These are phyloP conservation scores for Aureobasidium melanogenum DNA, from an alignment of 2,329 filamentous ascomycete genomes.

Conservation along the genomic window DNA sequence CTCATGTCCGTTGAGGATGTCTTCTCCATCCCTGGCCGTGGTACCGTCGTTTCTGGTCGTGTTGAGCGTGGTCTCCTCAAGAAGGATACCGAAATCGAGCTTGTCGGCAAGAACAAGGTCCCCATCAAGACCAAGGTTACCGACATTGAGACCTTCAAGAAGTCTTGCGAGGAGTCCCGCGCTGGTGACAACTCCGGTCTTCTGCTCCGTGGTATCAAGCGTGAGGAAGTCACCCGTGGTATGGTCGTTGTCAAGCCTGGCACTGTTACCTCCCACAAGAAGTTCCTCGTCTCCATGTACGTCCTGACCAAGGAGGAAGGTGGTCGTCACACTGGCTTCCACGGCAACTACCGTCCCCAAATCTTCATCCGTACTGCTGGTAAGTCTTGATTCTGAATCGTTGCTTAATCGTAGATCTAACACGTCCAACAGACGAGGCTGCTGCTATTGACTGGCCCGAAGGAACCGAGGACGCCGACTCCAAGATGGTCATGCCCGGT, in stretches of 20 bases:
- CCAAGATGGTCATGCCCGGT: constrained; percentile 90
- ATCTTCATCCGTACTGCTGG: constrained; percentile 91
- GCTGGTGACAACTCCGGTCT: constrained; percentile 98
- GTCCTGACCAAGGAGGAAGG: constrained; percentile 96
- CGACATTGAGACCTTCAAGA: constrained; percentile 99
- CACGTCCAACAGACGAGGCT: constrained; percentile 44
- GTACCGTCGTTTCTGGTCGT: constrained; percentile 92
- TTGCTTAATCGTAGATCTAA: neutral
- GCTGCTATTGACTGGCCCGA: constrained; percentile 81
- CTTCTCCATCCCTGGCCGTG: constrained; percentile 62
- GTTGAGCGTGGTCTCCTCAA: constrained; percentile 93
- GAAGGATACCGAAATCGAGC: constrained; percentile 89
- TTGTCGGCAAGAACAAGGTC: constrained; percentile 74
- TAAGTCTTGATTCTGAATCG: constrained; percentile 40
- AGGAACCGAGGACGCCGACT: constrained; percentile 59
- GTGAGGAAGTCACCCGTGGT: constrained; percentile 87
- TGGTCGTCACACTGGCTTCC: constrained; percentile 92
- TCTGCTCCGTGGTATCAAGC: constrained; percentile 87
- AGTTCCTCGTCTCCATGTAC: constrained; percentile 95
- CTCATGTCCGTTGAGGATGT: constrained; percentile 86
- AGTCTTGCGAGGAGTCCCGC: constrained; percentile 92
- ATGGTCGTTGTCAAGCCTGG: constrained; percentile 89
- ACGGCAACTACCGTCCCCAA: constrained; percentile 93
- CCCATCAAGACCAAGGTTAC: constrained; percentile 98
- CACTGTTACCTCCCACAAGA: constrained; percentile 72